Base-by-base conservation (phyloP, 768 basidiomycete species). In the Hygrophorus pudorinus region DNA sequence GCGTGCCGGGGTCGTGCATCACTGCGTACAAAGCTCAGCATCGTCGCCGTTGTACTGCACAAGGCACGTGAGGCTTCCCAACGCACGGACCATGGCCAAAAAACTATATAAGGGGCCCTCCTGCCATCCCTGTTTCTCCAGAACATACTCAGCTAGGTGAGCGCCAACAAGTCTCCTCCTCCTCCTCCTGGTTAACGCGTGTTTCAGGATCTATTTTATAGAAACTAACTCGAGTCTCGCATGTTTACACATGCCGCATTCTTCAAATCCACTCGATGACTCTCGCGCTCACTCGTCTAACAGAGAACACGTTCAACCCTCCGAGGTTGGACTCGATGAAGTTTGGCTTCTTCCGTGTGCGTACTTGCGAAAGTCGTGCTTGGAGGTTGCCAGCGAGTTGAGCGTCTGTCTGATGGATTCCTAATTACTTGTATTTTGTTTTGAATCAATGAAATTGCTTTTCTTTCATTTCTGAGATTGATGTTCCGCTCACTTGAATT, bases 211-310 rank as follows among this genome's bases (percentile, higher is more conserved):
- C 75, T 77, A 74, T 77, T 77, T 59, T 75, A 77, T 76, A 77
- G 75, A 71, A 72, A 73, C 75, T 76, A 73, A 76, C 76, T 51
- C 73, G 75, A 75, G 73, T 77, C 73, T 76, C 71, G 76, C 75
- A 77, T 75, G 73, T 76, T 74, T 76, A 75, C 65, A 67, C 74
- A 72, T 78, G 75, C 75, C 75, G 55, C 71, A 71, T 70, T 65
- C 66, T 73, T 75, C 72, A 71, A 66, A 65, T 76, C 69, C 72
- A 70, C 61, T 69, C 67, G 75, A 77, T 77, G 75, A 77, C 64
- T 60, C 62, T 28, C 51, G 66, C 71, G 64, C 67, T 66, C 68
- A 53, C 73, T 72, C 76, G 71, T 77, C 67, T 56, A 61, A 76
- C 75, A 57, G 75, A 77, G 76, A 75, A 75, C 72, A 75, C 64